Percentiles rank a stretch among this genome's conserved stretches.
These are phyloP conservation scores for Elongisporangium undulatum DNA, from an alignment of 352 stramenopile genomes.

Conservation along the genomic window DNA sequence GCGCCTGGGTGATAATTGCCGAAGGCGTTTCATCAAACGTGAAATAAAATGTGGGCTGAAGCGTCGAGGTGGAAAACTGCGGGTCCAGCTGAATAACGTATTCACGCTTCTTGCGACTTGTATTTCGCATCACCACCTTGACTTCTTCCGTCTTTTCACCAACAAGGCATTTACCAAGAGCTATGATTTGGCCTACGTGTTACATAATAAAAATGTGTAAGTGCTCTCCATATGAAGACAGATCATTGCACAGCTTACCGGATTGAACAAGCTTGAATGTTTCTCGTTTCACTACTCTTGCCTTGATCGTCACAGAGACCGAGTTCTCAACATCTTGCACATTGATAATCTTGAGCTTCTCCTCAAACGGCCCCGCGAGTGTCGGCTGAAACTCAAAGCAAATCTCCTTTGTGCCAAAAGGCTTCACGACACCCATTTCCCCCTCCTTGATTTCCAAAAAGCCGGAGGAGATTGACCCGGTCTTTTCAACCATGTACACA, in stretches of 20 bases:
- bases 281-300: conserved; percentile 85
- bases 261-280: conserved; percentile 89
- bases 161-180: conserved; percentile 78
- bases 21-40: conserved; percentile 78
- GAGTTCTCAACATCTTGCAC: conserved; percentile 88
- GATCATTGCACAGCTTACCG: conserved; percentile 29
- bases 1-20: conserved; percentile 81
- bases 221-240: background rate
- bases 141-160: conserved; percentile 81
- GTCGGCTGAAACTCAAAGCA: conserved; percentile 88
- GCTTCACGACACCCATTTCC: conserved; percentile 81
- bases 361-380: conserved; percentile 82
- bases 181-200: conserved; percentile 67
- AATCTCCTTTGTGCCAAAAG: conserved; percentile 87
- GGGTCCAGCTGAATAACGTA: conserved; percentile 86
- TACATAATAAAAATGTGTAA: conserved; percentile 2
- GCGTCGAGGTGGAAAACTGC: conserved; percentile 48
- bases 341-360: conserved; percentile 88
- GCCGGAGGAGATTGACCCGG: conserved; percentile 86
- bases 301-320: conserved; percentile 86
- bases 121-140: conserved; percentile 85
- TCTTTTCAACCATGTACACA: conserved; percentile 87
- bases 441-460: conserved; percentile 89
- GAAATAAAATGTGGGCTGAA: conserved; percentile 83
- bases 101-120: conserved; percentile 82